phyloP scores from a whole-genome alignment of 305 asterid genomes.

The Rubia occidens region DNA sequence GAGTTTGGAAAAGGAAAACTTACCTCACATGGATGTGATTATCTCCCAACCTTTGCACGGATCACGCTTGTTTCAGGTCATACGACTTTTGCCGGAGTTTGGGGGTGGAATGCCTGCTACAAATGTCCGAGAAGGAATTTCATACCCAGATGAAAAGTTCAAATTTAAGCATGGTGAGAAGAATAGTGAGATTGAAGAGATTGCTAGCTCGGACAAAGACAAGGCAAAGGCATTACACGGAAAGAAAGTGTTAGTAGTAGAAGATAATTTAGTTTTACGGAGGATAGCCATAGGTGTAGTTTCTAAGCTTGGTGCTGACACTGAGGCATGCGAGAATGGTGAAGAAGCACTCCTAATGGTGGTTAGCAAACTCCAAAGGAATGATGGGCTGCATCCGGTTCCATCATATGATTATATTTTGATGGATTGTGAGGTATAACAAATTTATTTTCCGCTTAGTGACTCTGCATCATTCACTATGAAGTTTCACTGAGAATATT shows the following conservation, averaged over 20 bases:
- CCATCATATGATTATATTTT: conserved; percentile 27
- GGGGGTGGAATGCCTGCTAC: conserved; percentile 21
- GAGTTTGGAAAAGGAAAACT: conserved; percentile 23
- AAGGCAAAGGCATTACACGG: neutral
- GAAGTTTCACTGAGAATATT: neutral
- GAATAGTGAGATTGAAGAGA: neutral
- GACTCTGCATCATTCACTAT: too few species aligned
- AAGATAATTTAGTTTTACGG: conserved; percentile 14
- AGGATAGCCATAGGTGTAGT: conserved; percentile 10
- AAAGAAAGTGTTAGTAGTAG: conserved; percentile 1
- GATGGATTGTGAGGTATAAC: conserved; percentile 31
- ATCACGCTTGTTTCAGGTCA: conserved; percentile 23
- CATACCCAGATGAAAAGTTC: neutral
- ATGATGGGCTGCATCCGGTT: neutral
- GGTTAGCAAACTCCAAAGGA: conserved; percentile 7
- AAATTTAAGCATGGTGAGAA: neutral
- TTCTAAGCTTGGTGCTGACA: conserved; percentile 23
- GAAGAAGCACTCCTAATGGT: conserved; percentile 23
- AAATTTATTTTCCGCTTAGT: neutral
- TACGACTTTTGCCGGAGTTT: conserved; percentile 30
- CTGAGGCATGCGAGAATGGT: conserved; percentile 18
- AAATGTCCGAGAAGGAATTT: neutral
- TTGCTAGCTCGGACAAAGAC: neutral
- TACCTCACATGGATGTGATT: conserved; percentile 24
- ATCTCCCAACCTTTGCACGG: conserved; percentile 32